Conservation (phyloP, 2,329 filamentous ascomycete genomes). For the Ophiostoma himal-ulmi region DNA sequence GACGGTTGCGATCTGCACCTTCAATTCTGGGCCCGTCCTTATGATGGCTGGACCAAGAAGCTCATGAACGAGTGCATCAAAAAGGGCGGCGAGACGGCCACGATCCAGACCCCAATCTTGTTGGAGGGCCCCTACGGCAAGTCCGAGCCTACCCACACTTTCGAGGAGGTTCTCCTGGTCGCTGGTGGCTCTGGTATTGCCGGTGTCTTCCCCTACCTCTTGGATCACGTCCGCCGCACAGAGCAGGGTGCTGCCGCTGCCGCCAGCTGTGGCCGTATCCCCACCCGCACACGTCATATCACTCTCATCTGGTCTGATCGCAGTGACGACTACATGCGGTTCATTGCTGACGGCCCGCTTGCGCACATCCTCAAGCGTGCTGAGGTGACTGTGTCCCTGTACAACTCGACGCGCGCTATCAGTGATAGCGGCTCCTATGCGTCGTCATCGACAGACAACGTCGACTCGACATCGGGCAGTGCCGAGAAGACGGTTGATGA, state of each 20-base stretch:
- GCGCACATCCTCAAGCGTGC: slow-evolving; percentile 15
- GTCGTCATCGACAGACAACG: slow-evolving; percentile 15
- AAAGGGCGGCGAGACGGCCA: slow-evolving; percentile 13
- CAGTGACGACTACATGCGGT: slow-evolving; percentile 19
- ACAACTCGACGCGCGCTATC: slow-evolving; percentile 16
- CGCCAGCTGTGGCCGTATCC: slow-evolving; percentile 1
- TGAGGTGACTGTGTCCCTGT: slow-evolving; percentile 18
- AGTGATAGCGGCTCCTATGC: neutral
- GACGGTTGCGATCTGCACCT: slow-evolving; percentile 19
- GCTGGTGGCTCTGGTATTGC: slow-evolving; percentile 28
- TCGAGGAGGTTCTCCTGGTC: slow-evolving; percentile 25
- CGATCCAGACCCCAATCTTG: slow-evolving; percentile 20
- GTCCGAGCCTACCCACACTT: slow-evolving; percentile 23
- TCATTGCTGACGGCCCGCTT: slow-evolving; percentile 18
- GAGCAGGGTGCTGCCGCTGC: slow-evolving; percentile 4
- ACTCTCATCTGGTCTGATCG: slow-evolving; percentile 26
- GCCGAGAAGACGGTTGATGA: neutral
- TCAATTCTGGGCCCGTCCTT: slow-evolving; percentile 25
- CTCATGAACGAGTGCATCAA: slow-evolving; percentile 22
- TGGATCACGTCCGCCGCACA: slow-evolving; percentile 23
- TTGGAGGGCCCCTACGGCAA: slow-evolving; percentile 27
- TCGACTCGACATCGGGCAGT: neutral
- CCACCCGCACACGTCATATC: slow-evolving; percentile 24
- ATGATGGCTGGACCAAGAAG: slow-evolving; percentile 27
- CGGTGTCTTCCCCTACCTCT: slow-evolving; percentile 25